Evolutionary conservation across 345 rosid genomes (phyloP), one percentile per base, ranked within the genome.

Genomic region (Schrenkiella parvula): DNA sequence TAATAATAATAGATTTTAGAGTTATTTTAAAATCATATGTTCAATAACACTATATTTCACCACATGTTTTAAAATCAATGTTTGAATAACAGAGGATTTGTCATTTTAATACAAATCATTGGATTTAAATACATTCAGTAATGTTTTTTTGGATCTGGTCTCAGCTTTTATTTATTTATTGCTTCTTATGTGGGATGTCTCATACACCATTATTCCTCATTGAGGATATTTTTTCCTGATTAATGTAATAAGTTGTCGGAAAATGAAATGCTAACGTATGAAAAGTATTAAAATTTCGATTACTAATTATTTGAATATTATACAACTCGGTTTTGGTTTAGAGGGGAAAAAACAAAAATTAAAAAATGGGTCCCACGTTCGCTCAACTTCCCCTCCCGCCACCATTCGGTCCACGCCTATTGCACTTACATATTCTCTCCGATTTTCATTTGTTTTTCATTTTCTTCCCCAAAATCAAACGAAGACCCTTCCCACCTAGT

Each of bases 301-400:
- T 2, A 7, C 10, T 6, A 43, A 22, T 7, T 29, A 55, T 31
- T 31, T 31, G 41, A 31, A 31, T 55, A 14, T 17, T 18, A 58
- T 6, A 12, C 9, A 58, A 19, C 4, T 50, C n/a, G 51, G 51
- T 10, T 52, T 51, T 32, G 47, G 47, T 12, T 37, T 17, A 57
- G 43, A 10, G 28, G 43, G 17, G 15, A 11, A 47, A 34, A 4
- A 41, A 6, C 15, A 48, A 38, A 2, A 60, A 31, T 44, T 11
- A 39, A 51, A 4, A 21, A 72, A 58, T 18, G 70, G 79, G 79
- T 25, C 74, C 70, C 79, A 75, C 52, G 79, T 39, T 75, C 64
- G 59, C 73, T 52, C 79, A 17, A 74, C 73, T 60, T 60, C 78
- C 9, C 68, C 78, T 74, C 78, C 78, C 78, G 78, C 78, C 78